phyloP scores from a whole-genome alignment of 257 asterid genomes.

The Solanum infundibuliforme region DNA sequence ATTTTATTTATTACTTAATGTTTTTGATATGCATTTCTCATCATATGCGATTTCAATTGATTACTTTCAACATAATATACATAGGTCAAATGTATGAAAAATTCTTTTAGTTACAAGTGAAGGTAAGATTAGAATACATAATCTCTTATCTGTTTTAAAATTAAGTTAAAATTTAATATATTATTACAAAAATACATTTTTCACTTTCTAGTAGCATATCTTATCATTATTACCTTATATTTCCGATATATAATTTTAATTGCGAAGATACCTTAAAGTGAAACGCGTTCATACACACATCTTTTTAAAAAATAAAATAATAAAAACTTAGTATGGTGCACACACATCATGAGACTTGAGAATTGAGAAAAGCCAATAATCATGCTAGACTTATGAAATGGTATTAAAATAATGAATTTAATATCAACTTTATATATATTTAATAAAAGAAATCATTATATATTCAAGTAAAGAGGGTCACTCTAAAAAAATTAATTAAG shows the following conservation, averaged over 20 bases:
- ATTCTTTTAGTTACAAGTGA: neutral
- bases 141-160: neutral
- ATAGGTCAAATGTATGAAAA: neutral
- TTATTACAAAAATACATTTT: neutral
- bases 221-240: neutral
- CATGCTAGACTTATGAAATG: neutral
- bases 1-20: neutral
- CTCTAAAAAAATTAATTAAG: neutral
- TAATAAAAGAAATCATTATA: neutral
- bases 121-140: neutral
- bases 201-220: neutral
- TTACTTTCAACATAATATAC: neutral
- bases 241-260: neutral
- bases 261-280: neutral
- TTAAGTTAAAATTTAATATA: neutral
- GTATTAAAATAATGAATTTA: neutral
- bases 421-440: neutral
- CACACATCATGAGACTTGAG: neutral
- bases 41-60: accelerated
- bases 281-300: neutral
- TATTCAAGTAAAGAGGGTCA: neutral
- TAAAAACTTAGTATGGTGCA: neutral
- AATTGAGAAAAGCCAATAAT: neutral
- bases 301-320: neutral
- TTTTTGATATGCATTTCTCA: neutral